These are phyloP conservation scores for Yarrowia alimentaria DNA, from an alignment of 805 yeast species.

Conservation along the genomic window DNA sequence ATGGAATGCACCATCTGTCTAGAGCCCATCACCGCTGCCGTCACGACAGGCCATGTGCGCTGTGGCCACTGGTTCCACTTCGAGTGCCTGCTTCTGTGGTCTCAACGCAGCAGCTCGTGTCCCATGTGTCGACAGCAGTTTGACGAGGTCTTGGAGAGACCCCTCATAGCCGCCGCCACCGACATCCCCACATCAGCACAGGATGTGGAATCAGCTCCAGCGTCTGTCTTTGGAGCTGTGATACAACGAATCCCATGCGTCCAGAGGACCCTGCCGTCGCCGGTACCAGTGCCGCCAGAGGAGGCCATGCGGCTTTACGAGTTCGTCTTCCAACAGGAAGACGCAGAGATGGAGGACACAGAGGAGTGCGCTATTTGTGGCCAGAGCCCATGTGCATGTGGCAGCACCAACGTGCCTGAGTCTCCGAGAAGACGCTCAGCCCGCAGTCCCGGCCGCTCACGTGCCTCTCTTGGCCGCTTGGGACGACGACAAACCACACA, in stretches of 20 bases:
- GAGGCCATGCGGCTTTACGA: slow-evolving; percentile 22
- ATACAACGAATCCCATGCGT: slow-evolving; percentile 6
- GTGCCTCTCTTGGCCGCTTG: not conserved
- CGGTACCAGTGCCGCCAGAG: slow-evolving; percentile 11
- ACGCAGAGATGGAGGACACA: slow-evolving; percentile 14
- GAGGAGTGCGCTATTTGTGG: slow-evolving; percentile 18
- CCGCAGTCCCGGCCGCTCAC: not conserved
- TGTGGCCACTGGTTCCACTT: slow-evolving; percentile 60
- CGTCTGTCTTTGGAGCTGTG: slow-evolving; percentile 1
- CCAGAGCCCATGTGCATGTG: slow-evolving; percentile 8
- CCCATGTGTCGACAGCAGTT: slow-evolving; percentile 59
- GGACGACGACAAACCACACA: slow-evolving; percentile 2
- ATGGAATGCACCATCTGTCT: slow-evolving; percentile 61
- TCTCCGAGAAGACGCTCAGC: not conserved
- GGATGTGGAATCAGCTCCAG: too few species aligned
- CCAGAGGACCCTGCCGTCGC: not conserved
- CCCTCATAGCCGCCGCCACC: too few species aligned
- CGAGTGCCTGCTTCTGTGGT: slow-evolving; percentile 58
- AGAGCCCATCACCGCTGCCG: slow-evolving; percentile 38
- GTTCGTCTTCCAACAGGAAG: slow-evolving; percentile 17
- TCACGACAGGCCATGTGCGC: slow-evolving; percentile 37
- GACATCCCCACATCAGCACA: too few species aligned
- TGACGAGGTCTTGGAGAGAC: slow-evolving; percentile 24
- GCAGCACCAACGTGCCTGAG: not conserved
- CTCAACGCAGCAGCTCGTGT: slow-evolving; percentile 53